Percentiles rank a stretch among this genome's conserved stretches.
Evolutionary conservation across 257 asterid species (phyloP).

Genomic region (Nicotiana paniculata): DNA sequence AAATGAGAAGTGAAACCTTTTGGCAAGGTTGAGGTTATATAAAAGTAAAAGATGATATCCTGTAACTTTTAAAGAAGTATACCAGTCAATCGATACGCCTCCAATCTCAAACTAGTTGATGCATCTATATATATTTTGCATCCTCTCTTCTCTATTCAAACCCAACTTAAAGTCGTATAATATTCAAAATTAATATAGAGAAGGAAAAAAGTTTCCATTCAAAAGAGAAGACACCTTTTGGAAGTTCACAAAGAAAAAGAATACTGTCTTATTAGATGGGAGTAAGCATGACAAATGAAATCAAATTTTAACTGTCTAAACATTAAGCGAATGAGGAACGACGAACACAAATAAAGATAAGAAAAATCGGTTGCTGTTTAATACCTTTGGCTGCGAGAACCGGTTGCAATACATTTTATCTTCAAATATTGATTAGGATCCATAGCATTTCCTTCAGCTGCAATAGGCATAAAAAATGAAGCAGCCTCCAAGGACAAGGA

Average conservation of each 20-base stretch:
- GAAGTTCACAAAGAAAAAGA: neutral
- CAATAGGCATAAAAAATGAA: conserved; percentile 70
- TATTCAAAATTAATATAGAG: neutral
- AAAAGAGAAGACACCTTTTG: neutral
- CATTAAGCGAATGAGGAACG: neutral
- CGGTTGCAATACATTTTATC: conserved; percentile 81
- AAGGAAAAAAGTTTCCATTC: neutral
- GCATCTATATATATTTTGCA: neutral
- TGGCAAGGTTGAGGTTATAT: neutral
- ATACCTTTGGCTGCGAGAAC: conserved; percentile 64
- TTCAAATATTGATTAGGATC: conserved; percentile 89
- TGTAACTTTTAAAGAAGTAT: neutral
- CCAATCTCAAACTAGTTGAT: neutral
- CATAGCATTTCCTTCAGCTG: conserved; percentile 68
- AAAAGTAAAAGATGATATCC: neutral
- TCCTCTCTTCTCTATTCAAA: neutral
- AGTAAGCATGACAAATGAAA: neutral
- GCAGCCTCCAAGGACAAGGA: conserved; percentile 91
- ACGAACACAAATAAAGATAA: neutral
- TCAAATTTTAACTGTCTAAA: neutral
- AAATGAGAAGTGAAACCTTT: neutral
- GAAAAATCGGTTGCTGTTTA: neutral
- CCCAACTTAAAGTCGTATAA: neutral
- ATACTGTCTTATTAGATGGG: neutral
- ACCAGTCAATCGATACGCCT: neutral